A percentile compares a stretch with the other conserved stretches of the same genome.
These are phyloP conservation scores for Xylaria sp. DNA, from an alignment of 2,329 filamentous ascomycete genomes.

Conservation along the genomic window DNA sequence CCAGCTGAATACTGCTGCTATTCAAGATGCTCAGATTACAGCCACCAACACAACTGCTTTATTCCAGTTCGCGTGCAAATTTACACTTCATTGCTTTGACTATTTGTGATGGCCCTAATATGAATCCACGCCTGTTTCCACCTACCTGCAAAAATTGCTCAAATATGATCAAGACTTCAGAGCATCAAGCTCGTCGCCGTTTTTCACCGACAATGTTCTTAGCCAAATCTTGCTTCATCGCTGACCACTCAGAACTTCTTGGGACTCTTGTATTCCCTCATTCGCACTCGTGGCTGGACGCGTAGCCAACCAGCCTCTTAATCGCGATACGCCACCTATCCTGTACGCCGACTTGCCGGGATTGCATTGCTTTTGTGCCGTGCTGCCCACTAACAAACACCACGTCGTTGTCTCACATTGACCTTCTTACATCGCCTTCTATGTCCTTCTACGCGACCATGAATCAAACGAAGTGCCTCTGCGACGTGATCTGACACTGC, in stretches of 20 bases:
- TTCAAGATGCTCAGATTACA: too few relatives aligned
- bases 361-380: conserved; percentile 32
- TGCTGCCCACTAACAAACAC: conserved; percentile 17
- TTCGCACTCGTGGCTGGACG: conserved; percentile 14
- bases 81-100: background rate
- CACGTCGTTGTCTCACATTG: conserved; percentile 15
- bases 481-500: conserved; percentile 33
- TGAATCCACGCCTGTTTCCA: background rate
- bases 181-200: background rate
- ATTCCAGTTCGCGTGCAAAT: background rate
- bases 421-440: conserved; percentile 23
- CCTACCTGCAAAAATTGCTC: background rate
- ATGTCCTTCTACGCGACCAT: conserved; percentile 36
- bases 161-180: background rate
- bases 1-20: background rate
- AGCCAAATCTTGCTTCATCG: conserved; percentile 7
- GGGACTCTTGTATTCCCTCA: conserved; percentile 16
- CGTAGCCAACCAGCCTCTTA: conserved; percentile 15
- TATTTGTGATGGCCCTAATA: background rate
- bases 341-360: conserved; percentile 29
- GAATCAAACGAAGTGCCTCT: conserved; percentile 31
- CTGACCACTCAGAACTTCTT: conserved; percentile 25
- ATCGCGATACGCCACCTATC: conserved; percentile 20
- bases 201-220: conserved; percentile 13
- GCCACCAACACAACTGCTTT: too few relatives aligned